Evolutionary conservation across 169 alveolate genomes (phyloP).

Genomic region (Plasmodium berghei): DNA sequence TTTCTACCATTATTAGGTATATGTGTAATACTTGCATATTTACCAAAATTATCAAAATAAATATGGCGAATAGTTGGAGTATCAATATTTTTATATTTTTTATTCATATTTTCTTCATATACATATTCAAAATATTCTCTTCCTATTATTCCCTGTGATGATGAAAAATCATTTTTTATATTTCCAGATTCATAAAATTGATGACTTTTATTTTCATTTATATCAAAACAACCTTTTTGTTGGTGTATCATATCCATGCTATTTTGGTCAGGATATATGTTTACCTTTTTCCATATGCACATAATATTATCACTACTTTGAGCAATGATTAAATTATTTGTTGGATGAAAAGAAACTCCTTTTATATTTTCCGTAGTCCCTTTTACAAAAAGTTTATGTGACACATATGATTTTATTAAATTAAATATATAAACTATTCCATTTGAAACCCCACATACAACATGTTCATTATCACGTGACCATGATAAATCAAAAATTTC

Average conservation of each 20-base stretch:
- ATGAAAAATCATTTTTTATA: conserved; percentile 4
- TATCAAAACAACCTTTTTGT: conserved; percentile 5
- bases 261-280: conserved; percentile 16
- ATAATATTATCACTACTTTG: conserved; percentile 73
- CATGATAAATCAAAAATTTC: conserved; percentile 69
- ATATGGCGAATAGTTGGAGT: conserved; percentile 73
- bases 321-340: conserved; percentile 42
- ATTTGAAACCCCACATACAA: conserved; percentile 68
- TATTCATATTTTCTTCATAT: conserved; percentile 67
- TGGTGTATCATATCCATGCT: not conserved
- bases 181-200: conserved; percentile 5
- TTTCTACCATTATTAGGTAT: conserved; percentile 64
- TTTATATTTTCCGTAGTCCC: conserved; percentile 71
- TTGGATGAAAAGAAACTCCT: conserved; percentile 70
- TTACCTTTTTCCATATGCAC: conserved; percentile 55
- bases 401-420: conserved; percentile 17
- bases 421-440: conserved; percentile 57
- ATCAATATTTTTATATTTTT: conserved; percentile 58
- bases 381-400: conserved; percentile 60
- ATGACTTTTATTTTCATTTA: not conserved
- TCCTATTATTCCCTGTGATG: not conserved
- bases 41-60: conserved; percentile 60
- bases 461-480: conserved; percentile 69
- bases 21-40: conserved; percentile 63
- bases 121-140: conserved; percentile 57